These are phyloP conservation scores for Tetragonia tetragonoides DNA, from an alignment of 148 eudicot genomes.

Conservation along the genomic window DNA sequence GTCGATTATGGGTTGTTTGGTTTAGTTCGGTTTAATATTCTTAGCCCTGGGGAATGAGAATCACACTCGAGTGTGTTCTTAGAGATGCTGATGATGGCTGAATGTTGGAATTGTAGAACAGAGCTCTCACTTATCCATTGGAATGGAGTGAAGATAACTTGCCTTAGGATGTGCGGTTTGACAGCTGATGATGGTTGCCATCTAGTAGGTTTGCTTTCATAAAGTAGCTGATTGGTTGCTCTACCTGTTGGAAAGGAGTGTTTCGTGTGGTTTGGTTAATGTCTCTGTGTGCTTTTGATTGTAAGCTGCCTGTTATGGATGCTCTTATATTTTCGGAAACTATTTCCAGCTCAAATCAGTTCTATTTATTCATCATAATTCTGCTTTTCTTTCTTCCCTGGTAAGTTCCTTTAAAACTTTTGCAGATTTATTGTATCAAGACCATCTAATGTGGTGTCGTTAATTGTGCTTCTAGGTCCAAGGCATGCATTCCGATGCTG, in stretches of 20 bases:
- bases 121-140: background rate
- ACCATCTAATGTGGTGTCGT: slow-evolving; percentile 8
- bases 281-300: background rate
- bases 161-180: background rate
- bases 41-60: no score
- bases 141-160: background rate
- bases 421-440: background rate
- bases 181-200: background rate
- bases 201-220: background rate
- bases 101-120: background rate
- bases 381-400: background rate
- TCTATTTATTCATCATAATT: background rate
- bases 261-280: background rate
- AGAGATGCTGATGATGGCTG: background rate
- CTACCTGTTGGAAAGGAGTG: no score
- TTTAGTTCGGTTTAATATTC: no score
- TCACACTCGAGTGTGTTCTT: no score
- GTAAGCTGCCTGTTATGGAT: background rate
- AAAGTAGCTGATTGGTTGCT: background rate
- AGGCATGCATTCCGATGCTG: slow-evolving; percentile 86
- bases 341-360: background rate
- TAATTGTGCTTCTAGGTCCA: slow-evolving; percentile 55
- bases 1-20: no score
- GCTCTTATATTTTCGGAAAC: no score
- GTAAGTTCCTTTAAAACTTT: background rate